Evolutionary conservation across 2,329 filamentous ascomycete genomes (phyloP).

Genomic region (Helotiales sp.): DNA sequence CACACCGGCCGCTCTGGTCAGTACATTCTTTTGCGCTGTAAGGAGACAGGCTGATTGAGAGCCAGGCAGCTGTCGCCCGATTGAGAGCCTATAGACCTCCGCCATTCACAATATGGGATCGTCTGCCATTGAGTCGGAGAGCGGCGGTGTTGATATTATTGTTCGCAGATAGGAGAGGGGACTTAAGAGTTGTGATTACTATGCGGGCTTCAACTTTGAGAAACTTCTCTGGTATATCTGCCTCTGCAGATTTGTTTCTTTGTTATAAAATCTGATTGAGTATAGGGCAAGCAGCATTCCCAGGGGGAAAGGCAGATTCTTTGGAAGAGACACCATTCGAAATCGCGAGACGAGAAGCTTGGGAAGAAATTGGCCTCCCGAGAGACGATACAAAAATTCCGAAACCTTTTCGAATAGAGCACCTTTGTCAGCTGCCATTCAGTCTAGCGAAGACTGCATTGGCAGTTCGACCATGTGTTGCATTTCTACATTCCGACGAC

Average conservation of each 20-base stretch:
- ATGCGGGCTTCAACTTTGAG: slow-evolving; percentile 65
- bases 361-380: slow-evolving; percentile 90
- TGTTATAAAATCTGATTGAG: neutral
- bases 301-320: slow-evolving; percentile 71
- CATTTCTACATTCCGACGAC: slow-evolving; percentile 68
- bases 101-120: slow-evolving; percentile 61
- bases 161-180: slow-evolving; percentile 79
- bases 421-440: slow-evolving; percentile 80
- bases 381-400: slow-evolving; percentile 68
- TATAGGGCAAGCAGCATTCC: slow-evolving; percentile 71
- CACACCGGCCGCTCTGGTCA: slow-evolving; percentile 31
- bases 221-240: slow-evolving; percentile 64
- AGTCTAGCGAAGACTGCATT: slow-evolving; percentile 73
- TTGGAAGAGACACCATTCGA: slow-evolving; percentile 64
- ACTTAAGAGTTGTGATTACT: slow-evolving; percentile 71
- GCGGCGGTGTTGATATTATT: slow-evolving; percentile 87
- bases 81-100: slow-evolving; percentile 62
- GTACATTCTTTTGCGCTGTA: slow-evolving; percentile 11
- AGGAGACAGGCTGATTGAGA: slow-evolving; percentile 7
- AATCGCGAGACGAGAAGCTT: slow-evolving; percentile 86
- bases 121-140: slow-evolving; percentile 62
- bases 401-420: slow-evolving; percentile 78
- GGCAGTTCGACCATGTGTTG: slow-evolving; percentile 74
- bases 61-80: slow-evolving; percentile 47
- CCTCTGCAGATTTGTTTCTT: neutral